Conservation (phyloP, 2,329 filamentous ascomycete species). For the Penicillium sp. region DNA sequence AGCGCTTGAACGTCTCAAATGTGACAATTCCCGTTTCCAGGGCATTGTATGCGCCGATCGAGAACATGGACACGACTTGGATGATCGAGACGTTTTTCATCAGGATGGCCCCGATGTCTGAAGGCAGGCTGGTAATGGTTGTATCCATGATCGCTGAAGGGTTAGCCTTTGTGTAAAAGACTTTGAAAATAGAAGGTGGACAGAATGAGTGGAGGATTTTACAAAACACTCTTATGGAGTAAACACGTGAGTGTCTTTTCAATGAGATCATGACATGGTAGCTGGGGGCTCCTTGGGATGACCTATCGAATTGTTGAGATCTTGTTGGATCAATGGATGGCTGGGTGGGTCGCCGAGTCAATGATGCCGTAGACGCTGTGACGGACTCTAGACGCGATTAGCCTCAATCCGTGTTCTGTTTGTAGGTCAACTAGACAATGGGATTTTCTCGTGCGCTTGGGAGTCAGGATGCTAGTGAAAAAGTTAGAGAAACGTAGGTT, state of each 20-base stretch:
- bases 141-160: constrained; percentile 3
- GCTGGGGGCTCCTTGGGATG: neutral
- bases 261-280: neutral
- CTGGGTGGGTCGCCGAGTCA: neutral
- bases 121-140: constrained; percentile 1
- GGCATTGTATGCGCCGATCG: constrained; percentile 38
- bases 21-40: constrained; percentile 44
- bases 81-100: constrained; percentile 7
- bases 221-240: neutral
- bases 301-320: neutral
- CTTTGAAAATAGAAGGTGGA: neutral
- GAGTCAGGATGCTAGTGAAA: too few species aligned
- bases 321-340: neutral
- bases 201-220: neutral
- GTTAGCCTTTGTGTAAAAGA: neutral
- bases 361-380: neutral
- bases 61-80: constrained; percentile 12
- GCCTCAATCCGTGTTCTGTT: neutral
- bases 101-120: constrained; percentile 1
- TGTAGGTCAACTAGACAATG: neutral
- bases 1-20: constrained; percentile 43
- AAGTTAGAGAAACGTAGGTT: too few species aligned
- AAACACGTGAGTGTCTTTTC: neutral
- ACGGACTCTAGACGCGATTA: neutral
- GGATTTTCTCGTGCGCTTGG: too few species aligned